Evolutionary conservation across 2,329 filamentous ascomycete species (phyloP).

Genomic region (Cladobotryum protrusum): DNA sequence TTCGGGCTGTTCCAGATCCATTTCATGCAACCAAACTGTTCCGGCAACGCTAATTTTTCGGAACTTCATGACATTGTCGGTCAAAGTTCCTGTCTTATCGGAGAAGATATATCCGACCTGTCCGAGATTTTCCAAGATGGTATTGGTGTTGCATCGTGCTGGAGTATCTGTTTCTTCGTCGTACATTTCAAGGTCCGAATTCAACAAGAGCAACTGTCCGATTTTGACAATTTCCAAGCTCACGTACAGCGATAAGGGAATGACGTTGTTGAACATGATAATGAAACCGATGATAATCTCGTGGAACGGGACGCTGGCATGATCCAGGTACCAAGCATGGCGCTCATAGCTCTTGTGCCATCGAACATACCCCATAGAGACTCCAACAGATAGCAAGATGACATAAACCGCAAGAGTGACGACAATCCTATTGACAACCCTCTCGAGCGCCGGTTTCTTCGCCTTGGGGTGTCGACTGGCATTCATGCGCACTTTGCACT

Average conservation of each 20-base stretch:
- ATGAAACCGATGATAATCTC: conserved; percentile 84
- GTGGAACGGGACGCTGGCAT: conserved; percentile 67
- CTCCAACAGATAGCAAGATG: conserved; percentile 69
- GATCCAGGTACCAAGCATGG: conserved; percentile 67
- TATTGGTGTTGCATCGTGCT: conserved; percentile 84
- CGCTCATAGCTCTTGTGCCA: conserved; percentile 66
- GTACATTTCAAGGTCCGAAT: conserved; percentile 83
- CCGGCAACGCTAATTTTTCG: conserved; percentile 86
- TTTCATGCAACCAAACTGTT: conserved; percentile 80
- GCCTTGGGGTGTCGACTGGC: conserved; percentile 81
- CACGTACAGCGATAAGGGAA: conserved; percentile 86
- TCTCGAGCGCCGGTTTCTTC: conserved; percentile 73
- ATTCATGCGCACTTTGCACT: conserved; percentile 91
- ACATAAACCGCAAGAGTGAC: conserved; percentile 76
- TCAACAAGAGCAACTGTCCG: conserved; percentile 69
- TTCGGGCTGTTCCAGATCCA: conserved; percentile 49
- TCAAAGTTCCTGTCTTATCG: conserved; percentile 91
- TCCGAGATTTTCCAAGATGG: conserved; percentile 88
- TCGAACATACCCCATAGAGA: conserved; percentile 73
- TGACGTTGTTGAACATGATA: conserved; percentile 96
- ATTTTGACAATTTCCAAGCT: conserved; percentile 84
- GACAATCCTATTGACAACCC: conserved; percentile 73
- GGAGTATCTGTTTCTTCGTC: conserved; percentile 78
- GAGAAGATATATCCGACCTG: conserved; percentile 89
- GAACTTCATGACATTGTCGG: conserved; percentile 94